Evolutionary conservation across 768 basidiomycete genomes (phyloP), one percentile per base, ranked within the genome.

Genomic region (Scleroderma bovista): DNA sequence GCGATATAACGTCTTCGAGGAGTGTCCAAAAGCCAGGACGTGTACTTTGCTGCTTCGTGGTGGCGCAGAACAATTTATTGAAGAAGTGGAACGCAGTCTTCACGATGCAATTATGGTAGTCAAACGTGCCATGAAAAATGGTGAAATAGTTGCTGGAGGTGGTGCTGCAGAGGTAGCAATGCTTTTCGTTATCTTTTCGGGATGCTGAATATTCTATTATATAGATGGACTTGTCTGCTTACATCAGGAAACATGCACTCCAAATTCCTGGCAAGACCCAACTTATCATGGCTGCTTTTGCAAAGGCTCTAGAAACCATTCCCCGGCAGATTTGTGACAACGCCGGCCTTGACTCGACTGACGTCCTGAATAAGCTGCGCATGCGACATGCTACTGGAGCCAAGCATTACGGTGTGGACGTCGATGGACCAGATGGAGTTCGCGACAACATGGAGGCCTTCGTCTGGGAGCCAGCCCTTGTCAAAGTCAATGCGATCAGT

Each of bases 101-200:
- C 95, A 99, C 63, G 96, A 99, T 64, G 94, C 95, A 2, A 92
- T 98, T 60, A 98, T 98, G 94, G 94, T 99, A n/a, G 96, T 99
- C 39, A 96, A 96, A 71, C 79, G 96, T 46, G 94, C 96, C 4
- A 85, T 99, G 58, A 86, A 86, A 63, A 98, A 93, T 64, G 93
- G 91, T 37, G 89, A 95, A 48, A 86, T 99, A 45, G 96, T 99
- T 32, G 96, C 96, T 10, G 96, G 96, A 32, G 96, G 96, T 44
- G 96, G 96, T 54, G 96, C 96, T 13, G 86, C 90, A 48, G 96
- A 98, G 82, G 94, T 93, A 63, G 55, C 68, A 59, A 49, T 32
- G 26, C 4, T 24, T 33, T 46, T 17, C 22, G 48, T 41, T 15
- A 39, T 31, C n/a, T 46, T 12, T 19, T 23, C 16, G 15, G 10